phyloP scores from a whole-genome alignment of 1,284 basidiomycete species.

The Cryptococcus sp. region DNA sequence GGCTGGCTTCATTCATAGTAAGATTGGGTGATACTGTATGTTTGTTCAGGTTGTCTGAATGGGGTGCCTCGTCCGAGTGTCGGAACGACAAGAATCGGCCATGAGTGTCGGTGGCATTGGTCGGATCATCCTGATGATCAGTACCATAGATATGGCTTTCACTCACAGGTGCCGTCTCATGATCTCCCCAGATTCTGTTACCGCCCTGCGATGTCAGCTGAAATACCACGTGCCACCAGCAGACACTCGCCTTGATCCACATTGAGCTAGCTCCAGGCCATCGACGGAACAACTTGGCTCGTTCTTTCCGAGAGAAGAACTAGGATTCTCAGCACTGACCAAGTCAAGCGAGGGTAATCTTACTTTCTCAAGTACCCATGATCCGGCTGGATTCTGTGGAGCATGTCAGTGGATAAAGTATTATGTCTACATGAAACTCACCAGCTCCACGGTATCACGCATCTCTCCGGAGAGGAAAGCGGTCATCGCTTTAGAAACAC shows the following conservation, averaged over 20 bases:
- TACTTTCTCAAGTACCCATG: constrained; percentile 54
- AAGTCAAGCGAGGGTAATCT: background rate
- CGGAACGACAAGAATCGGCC: constrained; percentile 82
- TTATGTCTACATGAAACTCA: constrained; percentile 8
- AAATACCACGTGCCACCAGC: background rate
- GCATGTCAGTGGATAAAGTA: constrained; percentile 1
- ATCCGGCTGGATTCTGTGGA: constrained; percentile 50
- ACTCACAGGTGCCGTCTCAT: constrained; percentile 37
- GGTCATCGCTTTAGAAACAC: constrained; percentile 82
- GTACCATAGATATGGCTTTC: background rate
- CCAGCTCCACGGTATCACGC: constrained; percentile 84
- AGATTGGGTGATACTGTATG: constrained; percentile 59
- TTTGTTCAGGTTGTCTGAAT: constrained; percentile 40
- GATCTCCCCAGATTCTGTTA: constrained; percentile 82
- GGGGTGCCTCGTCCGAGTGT: constrained; percentile 25
- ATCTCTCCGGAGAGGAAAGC: constrained; percentile 92
- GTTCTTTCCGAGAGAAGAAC: constrained; percentile 86
- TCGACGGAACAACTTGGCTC: constrained; percentile 83
- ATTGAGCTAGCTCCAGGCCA: constrained; percentile 94
- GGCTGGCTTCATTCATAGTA: constrained; percentile 69
- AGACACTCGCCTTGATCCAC: constrained; percentile 71
- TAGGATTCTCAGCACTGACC: constrained; percentile 14
- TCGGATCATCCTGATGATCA: constrained; percentile 69
- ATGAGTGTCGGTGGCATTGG: constrained; percentile 62
- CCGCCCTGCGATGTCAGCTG: constrained; percentile 60